Percentiles rank a stretch among this genome's conserved stretches.
Conservation (phyloP, 768 basidiomycete species). For the Astraeus odoratus region DNA sequence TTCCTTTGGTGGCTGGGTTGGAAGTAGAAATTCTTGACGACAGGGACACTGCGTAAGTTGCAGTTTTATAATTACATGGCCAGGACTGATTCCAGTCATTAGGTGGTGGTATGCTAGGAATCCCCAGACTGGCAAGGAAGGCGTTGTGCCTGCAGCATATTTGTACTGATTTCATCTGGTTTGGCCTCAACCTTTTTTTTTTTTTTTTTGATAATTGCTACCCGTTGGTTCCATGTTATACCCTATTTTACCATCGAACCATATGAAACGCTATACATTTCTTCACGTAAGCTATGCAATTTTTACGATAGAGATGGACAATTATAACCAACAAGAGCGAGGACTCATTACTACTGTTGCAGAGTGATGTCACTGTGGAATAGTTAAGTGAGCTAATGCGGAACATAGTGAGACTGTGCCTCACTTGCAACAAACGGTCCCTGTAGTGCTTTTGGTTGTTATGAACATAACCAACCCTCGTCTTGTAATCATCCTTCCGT, state of each 20-base stretch:
- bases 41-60: conserved; percentile 66
- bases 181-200: conserved; percentile 4
- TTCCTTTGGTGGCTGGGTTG: conserved; percentile 58
- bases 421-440: conserved; percentile 59
- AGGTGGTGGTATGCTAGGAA: conserved; percentile 97
- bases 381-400: not conserved
- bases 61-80: not conserved
- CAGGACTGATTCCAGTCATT: conserved; percentile 7
- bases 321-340: too few relatives aligned
- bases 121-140: conserved; percentile 70
- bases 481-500: conserved; percentile 77
- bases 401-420: not conserved
- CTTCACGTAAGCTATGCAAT: too few relatives aligned
- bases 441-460: conserved; percentile 88
- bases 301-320: too few relatives aligned
- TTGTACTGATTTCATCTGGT: conserved; percentile 53
- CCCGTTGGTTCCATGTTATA: conserved; percentile 28
- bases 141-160: conserved; percentile 89
- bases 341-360: too few relatives aligned
- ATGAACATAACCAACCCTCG: conserved; percentile 67
- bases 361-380: conserved; percentile 7
- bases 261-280: not conserved
- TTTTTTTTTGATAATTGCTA: conserved; percentile 21
- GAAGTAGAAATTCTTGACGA: conserved; percentile 77
- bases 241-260: conserved; percentile 33